Evolutionary conservation across 2,329 filamentous ascomycete species (phyloP).

Genomic region (Botrytis pseudocinerea): DNA sequence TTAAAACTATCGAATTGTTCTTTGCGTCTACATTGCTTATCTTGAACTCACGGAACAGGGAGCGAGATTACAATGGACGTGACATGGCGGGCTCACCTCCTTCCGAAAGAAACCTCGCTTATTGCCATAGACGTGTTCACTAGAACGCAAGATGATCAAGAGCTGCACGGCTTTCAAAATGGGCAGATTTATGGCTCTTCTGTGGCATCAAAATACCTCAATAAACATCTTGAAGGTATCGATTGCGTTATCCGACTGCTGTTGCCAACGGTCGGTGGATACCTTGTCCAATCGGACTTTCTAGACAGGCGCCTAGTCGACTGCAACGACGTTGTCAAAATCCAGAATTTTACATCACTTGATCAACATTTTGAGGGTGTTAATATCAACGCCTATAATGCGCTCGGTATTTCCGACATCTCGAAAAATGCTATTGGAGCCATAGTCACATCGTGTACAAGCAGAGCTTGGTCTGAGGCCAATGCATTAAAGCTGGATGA

Average conservation of each 20-base stretch:
- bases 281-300: slow-evolving; percentile 2
- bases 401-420: neutral
- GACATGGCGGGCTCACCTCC: neutral
- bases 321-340: neutral
- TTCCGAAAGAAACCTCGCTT: neutral
- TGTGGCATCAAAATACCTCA: neutral
- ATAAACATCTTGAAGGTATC: neutral
- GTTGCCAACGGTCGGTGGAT: neutral
- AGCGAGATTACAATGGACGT: neutral
- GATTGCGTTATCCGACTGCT: slow-evolving; percentile 2
- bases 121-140: neutral
- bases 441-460: neutral
- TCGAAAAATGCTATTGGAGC: neutral
- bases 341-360: neutral
- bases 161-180: neutral
- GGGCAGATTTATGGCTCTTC: neutral
- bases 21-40: neutral
- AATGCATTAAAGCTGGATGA: neutral
- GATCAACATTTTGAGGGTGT: neutral
- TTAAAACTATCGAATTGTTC: neutral
- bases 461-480: neutral
- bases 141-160: neutral
- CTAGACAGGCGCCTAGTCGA: neutral
- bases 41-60: neutral
- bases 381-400: neutral